Base-by-base conservation (phyloP, 202 grass and related monocot species). In the Digitaria exilis region DNA sequence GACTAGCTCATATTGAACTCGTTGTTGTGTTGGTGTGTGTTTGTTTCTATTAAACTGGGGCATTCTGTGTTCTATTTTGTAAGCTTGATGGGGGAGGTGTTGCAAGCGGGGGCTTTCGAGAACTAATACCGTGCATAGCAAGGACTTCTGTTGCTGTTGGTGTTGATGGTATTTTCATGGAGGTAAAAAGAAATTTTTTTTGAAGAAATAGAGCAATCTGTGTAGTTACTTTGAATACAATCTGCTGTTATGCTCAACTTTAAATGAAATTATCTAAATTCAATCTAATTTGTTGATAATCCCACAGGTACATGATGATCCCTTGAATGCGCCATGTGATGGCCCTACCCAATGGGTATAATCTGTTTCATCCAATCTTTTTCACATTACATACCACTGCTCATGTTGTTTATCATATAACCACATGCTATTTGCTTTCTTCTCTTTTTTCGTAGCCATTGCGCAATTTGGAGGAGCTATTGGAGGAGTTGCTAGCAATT, bases 131-230 rank as follows among this genome's bases (percentile, higher is more conserved):
- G 42, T 98, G 96, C 82, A 93, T 98, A 12, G 92, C 92, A 83
- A 92, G 96, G 75, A 98, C 96, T 52, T 65, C 89, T 79, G 90
- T 95, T 88, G 96, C 90, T 83, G 90, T 94, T 63, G 96, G 96
- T 79, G 90, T 95, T 82, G 92, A 98, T 87, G 96, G 96, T 73
- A 91, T 98, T 82, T 98, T 98, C 87, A 95, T 98, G 96, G 96
- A 98, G 96, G 96, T 98, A 95, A 71, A 50, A 64, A 65, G 9
- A n/a, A n/a, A n/a, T n/a, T n/a, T n/a, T n/a, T n/a, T n/a, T n/a
- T 39, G 24, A 30, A 37, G 19, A 71, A 72, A 60, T 62, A 11
- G 14, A 50, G 17, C 29, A 57, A 75, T 6, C 73, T 62, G 12
- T 76, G 7, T 29, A 54, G 54, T 66, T 85, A 32, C 12, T 76